A percentile compares a stretch with the other conserved stretches of the same genome.
Conservation (phyloP, 176 grass and related monocot species). For the Oryza meyeriana region DNA sequence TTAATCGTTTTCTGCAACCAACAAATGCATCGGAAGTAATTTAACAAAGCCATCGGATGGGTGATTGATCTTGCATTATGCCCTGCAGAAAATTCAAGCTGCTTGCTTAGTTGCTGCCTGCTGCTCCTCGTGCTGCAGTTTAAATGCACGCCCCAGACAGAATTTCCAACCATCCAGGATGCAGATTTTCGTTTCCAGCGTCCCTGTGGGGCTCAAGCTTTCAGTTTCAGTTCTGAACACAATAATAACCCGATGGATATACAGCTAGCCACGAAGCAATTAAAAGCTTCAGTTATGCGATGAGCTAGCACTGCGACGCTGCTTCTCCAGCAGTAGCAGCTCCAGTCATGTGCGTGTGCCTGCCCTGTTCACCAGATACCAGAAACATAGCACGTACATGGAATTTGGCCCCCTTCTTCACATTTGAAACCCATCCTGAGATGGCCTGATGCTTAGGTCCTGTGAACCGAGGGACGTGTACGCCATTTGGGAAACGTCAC, state of each 20-base stretch:
- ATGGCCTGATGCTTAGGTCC: conserved; percentile 54
- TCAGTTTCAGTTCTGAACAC: conserved; percentile 41
- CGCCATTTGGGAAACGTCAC: conserved; percentile 52
- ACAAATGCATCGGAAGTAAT: conserved; percentile 22
- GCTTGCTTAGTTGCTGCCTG: not conserved
- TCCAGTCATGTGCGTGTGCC: conserved; percentile 23
- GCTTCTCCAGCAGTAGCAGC: conserved; percentile 14
- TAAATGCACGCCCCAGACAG: conserved; percentile 37
- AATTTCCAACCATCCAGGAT: conserved; percentile 27
- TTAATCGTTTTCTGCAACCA: conserved; percentile 3
- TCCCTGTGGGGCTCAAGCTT: conserved; percentile 8
- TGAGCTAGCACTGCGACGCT: conserved; percentile 29
- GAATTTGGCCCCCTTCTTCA: conserved; percentile 19
- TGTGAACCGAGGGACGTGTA: conserved; percentile 46
- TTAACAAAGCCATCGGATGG: conserved; percentile 5
- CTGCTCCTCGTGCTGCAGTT: conserved; percentile 22
- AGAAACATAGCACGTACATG: conserved; percentile 12
- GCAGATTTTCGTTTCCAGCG: conserved; percentile 20
- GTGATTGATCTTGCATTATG: not conserved
- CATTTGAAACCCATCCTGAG: conserved; percentile 62
- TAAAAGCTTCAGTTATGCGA: conserved; percentile 22
- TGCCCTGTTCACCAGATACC: conserved; percentile 12
- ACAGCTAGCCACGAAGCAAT: conserved; percentile 8
- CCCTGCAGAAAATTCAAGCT: conserved; percentile 19
- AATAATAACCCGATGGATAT: conserved; percentile 24